Evolutionary conservation across 1,284 basidiomycete genomes (phyloP).

Genomic region (Ganoderma sinense): DNA sequence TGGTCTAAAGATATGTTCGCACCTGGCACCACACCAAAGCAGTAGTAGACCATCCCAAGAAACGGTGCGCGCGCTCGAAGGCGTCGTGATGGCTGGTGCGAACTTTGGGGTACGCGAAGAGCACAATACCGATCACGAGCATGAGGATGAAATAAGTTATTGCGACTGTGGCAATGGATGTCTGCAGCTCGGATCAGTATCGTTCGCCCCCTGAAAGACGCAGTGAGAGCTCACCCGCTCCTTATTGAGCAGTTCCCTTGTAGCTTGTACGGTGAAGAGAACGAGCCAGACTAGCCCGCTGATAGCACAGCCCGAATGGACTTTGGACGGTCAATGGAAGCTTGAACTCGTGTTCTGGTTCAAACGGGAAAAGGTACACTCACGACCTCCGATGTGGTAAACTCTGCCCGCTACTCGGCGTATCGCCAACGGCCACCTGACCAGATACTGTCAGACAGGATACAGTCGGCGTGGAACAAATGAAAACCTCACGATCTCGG

Average conservation of each 20-base stretch:
- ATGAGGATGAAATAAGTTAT: slow-evolving; percentile 60
- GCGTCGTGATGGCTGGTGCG: slow-evolving; percentile 56
- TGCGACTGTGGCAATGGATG: slow-evolving; percentile 56
- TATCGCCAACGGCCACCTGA: slow-evolving; percentile 61
- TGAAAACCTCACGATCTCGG: slow-evolving; percentile 49
- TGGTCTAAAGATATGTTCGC: slow-evolving; percentile 13
- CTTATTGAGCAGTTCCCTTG: slow-evolving; percentile 52
- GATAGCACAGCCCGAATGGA: slow-evolving; percentile 64
- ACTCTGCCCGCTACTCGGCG: slow-evolving; percentile 60
- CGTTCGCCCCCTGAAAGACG: background rate
- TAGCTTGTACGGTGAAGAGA: slow-evolving; percentile 60
- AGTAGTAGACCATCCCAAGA: slow-evolving; percentile 62
- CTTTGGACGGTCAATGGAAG: slow-evolving; percentile 27
- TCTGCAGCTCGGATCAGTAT: slow-evolving; percentile 37
- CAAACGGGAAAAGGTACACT: slow-evolving; percentile 26
- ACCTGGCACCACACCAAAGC: slow-evolving; percentile 64
- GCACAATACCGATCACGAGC: slow-evolving; percentile 55
- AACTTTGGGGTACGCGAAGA: slow-evolving; percentile 59
- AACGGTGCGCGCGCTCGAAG: slow-evolving; percentile 64
- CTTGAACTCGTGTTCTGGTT: background rate
- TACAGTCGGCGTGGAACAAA: background rate
- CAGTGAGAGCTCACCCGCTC: slow-evolving; percentile 44
- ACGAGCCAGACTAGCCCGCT: slow-evolving; percentile 62
- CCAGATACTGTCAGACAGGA: slow-evolving; percentile 19
- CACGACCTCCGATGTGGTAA: slow-evolving; percentile 62